These are phyloP conservation scores for Sanghuangporus sanghuang DNA, from an alignment of 1,284 basidiomycete species.

Conservation along the genomic window DNA sequence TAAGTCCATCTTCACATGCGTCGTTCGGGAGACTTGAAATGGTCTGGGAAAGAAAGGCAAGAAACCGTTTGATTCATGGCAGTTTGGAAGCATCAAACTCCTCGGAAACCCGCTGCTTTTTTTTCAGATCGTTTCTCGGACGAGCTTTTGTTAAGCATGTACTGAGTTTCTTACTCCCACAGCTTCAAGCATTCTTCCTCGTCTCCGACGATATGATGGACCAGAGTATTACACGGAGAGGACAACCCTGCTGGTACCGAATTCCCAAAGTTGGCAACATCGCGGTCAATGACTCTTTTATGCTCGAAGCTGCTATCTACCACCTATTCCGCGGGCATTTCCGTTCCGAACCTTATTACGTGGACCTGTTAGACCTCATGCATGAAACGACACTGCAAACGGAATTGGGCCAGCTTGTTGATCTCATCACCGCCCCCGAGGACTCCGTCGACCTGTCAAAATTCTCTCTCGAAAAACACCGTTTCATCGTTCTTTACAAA, in stretches of 20 bases:
- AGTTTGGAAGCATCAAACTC: background rate
- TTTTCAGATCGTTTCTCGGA: background rate
- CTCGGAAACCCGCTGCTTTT: background rate
- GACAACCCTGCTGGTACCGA: constrained; percentile 97
- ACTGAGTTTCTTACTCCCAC: background rate
- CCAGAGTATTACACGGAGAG: constrained; percentile 86
- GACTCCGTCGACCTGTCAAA: constrained; percentile 82
- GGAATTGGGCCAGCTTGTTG: constrained; percentile 93
- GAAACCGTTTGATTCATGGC: no score
- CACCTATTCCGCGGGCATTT: constrained; percentile 87
- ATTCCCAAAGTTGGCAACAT: constrained; percentile 75
- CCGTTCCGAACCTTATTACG: constrained; percentile 77
- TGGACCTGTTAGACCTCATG: constrained; percentile 88
- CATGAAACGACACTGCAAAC: constrained; percentile 92
- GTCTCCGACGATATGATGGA: constrained; percentile 99
- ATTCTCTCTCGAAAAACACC: constrained; percentile 84
- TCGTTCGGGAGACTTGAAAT: no score
- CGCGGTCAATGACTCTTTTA: constrained; percentile 96
- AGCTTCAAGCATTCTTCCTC: constrained; percentile 98
- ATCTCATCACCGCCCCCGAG: constrained; percentile 93
- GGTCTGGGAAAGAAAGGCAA: no score
- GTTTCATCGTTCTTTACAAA: constrained; percentile 95
- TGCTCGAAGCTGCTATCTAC: constrained; percentile 96
- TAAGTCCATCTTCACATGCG: constrained; percentile 35
- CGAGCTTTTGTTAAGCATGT: background rate